These are phyloP conservation scores for Chloris gayana DNA, from an alignment of 176 grass and related monocot species.

Conservation along the genomic window DNA sequence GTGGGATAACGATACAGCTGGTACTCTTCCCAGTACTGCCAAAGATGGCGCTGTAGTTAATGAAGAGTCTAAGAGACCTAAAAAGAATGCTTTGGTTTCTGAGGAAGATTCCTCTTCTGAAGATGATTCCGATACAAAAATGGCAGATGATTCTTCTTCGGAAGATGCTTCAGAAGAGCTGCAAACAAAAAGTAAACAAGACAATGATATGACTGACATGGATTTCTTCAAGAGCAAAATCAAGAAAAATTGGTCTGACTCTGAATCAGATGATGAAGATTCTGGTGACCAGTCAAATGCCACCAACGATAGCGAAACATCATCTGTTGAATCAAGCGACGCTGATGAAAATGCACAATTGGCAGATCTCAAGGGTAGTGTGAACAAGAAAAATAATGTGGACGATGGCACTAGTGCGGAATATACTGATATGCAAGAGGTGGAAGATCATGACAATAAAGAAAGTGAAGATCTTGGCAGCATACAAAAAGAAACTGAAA, in stretches of 20 bases:
- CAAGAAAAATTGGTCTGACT: constrained; percentile 96
- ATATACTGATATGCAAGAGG: constrained; percentile 22
- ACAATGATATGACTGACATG: constrained; percentile 61
- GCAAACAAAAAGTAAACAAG: constrained; percentile 37
- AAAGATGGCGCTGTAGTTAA: constrained; percentile 43
- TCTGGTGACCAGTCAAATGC: constrained; percentile 38
- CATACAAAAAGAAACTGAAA: constrained; percentile 37
- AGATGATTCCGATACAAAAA: constrained; percentile 43
- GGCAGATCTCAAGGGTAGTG: constrained; percentile 37
- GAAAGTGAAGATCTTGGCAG: constrained; percentile 31
- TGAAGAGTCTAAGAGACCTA: constrained; percentile 42
- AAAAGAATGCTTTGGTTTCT: constrained; percentile 18
- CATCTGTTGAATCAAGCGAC: constrained; percentile 36
- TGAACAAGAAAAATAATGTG: constrained; percentile 31
- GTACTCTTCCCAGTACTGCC: constrained; percentile 35
- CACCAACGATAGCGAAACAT: constrained; percentile 32
- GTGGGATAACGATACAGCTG: constrained; percentile 82
- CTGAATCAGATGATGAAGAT: constrained; percentile 69
- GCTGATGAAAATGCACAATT: constrained; percentile 33
- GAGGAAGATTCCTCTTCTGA: constrained; percentile 44
- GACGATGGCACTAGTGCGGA: constrained; percentile 20
- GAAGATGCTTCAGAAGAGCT: constrained; percentile 37
- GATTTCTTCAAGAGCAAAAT: constrained; percentile 95
- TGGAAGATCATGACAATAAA: constrained; percentile 43
- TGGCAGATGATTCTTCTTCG: constrained; percentile 33